phyloP scores from a whole-genome alignment of 192 early-diverging fungal species.

The Backusella luteola region DNA sequence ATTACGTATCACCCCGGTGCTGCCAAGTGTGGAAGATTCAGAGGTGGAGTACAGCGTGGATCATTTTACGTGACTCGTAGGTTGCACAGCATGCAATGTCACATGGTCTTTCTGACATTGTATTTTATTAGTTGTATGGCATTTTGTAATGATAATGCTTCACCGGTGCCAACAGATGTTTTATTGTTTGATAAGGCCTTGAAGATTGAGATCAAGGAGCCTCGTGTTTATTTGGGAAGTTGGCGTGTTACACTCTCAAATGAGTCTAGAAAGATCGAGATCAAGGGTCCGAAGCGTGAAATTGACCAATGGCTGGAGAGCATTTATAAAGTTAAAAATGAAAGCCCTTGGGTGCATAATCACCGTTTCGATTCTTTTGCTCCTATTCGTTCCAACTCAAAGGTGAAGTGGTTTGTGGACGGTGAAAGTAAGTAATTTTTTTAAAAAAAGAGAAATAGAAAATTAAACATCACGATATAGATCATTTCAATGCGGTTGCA shows the following conservation, averaged over 20 bases:
- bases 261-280: conserved; percentile 59
- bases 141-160: conserved; percentile 39
- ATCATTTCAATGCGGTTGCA: conserved; percentile 70
- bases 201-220: conserved; percentile 24
- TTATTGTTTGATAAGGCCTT: conserved; percentile 51
- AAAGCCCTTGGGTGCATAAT: conserved; percentile 60
- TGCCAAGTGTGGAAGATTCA: conserved; percentile 28
- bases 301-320: conserved; percentile 63
- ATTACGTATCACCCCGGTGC: conserved; percentile 47
- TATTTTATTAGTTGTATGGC: conserved; percentile 35
- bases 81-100: not conserved
- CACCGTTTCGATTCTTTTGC: conserved; percentile 74
- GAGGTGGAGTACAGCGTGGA: conserved; percentile 62
- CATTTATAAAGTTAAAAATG: conserved; percentile 54
- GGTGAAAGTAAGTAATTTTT: conserved; percentile 33
- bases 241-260: conserved; percentile 61
- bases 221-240: conserved; percentile 39
- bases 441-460: not conserved
- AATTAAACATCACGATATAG: conserved; percentile 33
- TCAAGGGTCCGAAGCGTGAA: conserved; percentile 61
- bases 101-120: not conserved
- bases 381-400: conserved; percentile 61
- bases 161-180: conserved; percentile 40
- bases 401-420: conserved; percentile 72
- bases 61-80: conserved; percentile 66